Base-by-base conservation (phyloP, 805 yeast genomes). In the Diddensiella transvaalensis region DNA sequence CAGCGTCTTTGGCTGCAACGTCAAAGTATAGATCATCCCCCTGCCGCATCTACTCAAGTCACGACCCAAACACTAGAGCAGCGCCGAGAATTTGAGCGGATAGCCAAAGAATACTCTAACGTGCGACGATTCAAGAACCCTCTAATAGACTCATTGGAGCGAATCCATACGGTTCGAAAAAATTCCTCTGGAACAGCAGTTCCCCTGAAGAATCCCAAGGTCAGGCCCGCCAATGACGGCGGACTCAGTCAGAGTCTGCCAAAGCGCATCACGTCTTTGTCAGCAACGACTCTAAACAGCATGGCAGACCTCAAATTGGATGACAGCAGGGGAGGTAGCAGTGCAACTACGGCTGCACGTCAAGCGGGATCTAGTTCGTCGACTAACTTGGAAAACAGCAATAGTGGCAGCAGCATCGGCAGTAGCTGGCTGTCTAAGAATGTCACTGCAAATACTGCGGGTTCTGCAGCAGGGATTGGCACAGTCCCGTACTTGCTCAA, bases 1-100 rank as follows among this genome's bases (percentile, higher is more conserved):
- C 93, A 85, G 60, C 77, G 82, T 53, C 73, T 88, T 44, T 87
- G 95, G 95, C 69, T 87, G 29, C 95, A 60, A 35, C 17, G 60
- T 39, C 61, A 60, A 8, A 54, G 49, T 19, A 56, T 51, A 5
- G 51, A 48, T 40, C 49, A 51, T 32, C 22, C 45, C 18, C 43
- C 49, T 40, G n/a, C 51, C 50, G 29, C 19, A 46, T 19, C 47
- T 23, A 26, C 49, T 23, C 6, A 8, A 6, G n/a, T 19, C 19
- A 13, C 42, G 35, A 17, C 22, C 18, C 22, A 44, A 8, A 33
- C 49, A 8, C 33, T 52, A 1, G 59, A 55, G 21, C 51, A 48
- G 45, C 47, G 56, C 13, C 76, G 87, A n/a, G 93, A 85, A 60
- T 85, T 80, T 60, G 96, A 87, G 62, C 73, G 87, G 52, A 74